Evolutionary conservation across 495 filamentous ascomycete genomes (phyloP).

Genomic region (Neurospora africana): DNA sequence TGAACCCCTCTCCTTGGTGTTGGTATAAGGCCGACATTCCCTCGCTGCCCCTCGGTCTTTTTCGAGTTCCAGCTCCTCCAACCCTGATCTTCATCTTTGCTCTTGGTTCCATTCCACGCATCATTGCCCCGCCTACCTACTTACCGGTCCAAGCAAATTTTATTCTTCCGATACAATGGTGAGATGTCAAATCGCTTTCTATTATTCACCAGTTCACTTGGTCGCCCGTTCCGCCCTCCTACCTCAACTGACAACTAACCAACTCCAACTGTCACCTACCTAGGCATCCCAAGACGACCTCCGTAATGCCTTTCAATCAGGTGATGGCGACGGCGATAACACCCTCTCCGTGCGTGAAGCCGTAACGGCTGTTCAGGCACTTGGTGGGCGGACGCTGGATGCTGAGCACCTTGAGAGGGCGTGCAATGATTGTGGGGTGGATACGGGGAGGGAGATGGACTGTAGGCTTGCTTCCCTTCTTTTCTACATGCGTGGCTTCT

Average conservation of each 20-base stretch:
- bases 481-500: background rate
- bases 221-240: background rate
- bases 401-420: conserved; percentile 2
- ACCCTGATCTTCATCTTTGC: background rate
- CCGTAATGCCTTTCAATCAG: conserved; percentile 8
- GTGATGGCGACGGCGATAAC: conserved; percentile 12
- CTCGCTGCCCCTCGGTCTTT: background rate
- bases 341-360: conserved; percentile 10
- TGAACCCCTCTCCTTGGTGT: background rate
- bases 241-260: background rate
- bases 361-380: conserved; percentile 6
- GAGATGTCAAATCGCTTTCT: background rate
- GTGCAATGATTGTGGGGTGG: conserved; percentile 6
- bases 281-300: conserved; percentile 9
- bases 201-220: background rate
- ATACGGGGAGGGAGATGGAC: conserved; percentile 9
- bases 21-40: background rate
- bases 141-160: background rate
- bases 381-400: conserved; percentile 5
- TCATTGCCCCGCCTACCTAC: background rate
- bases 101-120: background rate
- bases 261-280: background rate
- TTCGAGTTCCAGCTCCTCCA: background rate
- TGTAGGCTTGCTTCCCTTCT: conserved; percentile 5
- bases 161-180: background rate